These are phyloP conservation scores for Silene vulgaris DNA, from an alignment of 179 eudicot genomes.

Conservation along the genomic window DNA sequence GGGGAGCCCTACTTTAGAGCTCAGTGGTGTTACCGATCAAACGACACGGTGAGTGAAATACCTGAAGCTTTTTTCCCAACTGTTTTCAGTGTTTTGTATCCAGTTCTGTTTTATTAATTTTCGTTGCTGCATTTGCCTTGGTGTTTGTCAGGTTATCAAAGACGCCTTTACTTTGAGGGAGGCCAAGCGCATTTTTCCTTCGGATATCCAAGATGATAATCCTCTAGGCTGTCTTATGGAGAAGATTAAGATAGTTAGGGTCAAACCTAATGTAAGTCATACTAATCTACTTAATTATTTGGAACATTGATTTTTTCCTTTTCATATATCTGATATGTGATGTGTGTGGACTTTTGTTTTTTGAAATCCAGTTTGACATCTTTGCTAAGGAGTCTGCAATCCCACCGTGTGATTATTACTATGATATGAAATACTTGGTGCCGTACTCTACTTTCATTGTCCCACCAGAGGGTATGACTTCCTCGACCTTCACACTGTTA, in stretches of 20 bases:
- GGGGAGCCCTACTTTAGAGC: slow-evolving; percentile 49
- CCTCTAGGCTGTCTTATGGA: slow-evolving; percentile 60
- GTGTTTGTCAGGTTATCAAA: too few species aligned
- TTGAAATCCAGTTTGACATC: slow-evolving; percentile 36
- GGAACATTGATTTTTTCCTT: too few species aligned
- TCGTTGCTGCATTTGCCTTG: too few species aligned
- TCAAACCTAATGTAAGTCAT: slow-evolving; percentile 42
- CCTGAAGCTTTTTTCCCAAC: too few species aligned
- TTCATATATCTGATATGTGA: not conserved
- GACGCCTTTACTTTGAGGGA: too few species aligned
- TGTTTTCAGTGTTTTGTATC: too few species aligned
- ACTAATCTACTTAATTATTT: too few species aligned
- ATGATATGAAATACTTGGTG: slow-evolving; percentile 28
- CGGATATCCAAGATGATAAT: slow-evolving; percentile 71
- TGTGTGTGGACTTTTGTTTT: not conserved
- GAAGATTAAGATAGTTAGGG: slow-evolving; percentile 40
- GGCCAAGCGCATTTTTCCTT: slow-evolving; percentile 51
- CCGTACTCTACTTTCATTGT: slow-evolving; percentile 25
- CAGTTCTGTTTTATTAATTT: too few species aligned
- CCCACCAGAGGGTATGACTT: slow-evolving; percentile 36
- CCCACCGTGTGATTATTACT: slow-evolving; percentile 54
- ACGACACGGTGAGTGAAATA: slow-evolving; percentile 60
- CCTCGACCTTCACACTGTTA: too few species aligned
- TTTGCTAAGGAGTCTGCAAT: slow-evolving; percentile 25
- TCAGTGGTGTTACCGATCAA: slow-evolving; percentile 68